Conservation (phyloP, 352 stramenopile species). For the Globisporangium canariense region DNA sequence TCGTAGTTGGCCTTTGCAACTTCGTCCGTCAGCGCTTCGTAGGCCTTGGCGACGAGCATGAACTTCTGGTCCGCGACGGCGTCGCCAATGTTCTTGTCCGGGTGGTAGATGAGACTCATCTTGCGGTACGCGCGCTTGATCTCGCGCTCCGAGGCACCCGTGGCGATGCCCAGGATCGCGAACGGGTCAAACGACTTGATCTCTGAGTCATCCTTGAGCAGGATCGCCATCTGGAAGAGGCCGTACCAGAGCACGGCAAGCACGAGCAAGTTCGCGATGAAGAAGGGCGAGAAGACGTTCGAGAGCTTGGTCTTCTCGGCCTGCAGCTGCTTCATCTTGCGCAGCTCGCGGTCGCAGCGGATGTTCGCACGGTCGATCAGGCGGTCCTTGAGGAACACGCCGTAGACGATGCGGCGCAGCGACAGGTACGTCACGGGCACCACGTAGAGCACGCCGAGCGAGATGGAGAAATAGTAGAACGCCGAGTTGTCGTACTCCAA, state of each 20-base stretch:
- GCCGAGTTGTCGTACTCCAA: slow-evolving; percentile 99
- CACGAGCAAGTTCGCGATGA: slow-evolving; percentile 74
- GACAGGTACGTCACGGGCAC: slow-evolving; percentile 93
- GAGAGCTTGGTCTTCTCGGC: slow-evolving; percentile 81
- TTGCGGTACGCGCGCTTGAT: slow-evolving; percentile 96
- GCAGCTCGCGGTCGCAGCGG: slow-evolving; percentile 78
- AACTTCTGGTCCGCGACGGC: slow-evolving; percentile 97
- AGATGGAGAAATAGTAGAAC: slow-evolving; percentile 99
- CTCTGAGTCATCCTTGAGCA: slow-evolving; percentile 94
- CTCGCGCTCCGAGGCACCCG: slow-evolving; percentile 85
- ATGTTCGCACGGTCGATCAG: slow-evolving; percentile 83
- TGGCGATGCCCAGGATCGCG: slow-evolving; percentile 93
- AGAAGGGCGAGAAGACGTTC: slow-evolving; percentile 79
- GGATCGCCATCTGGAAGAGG: slow-evolving; percentile 87
- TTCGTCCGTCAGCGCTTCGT: slow-evolving; percentile 95
- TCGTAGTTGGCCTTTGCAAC: slow-evolving; percentile 97
- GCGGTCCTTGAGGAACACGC: slow-evolving; percentile 85
- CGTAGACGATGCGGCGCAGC: slow-evolving; percentile 82
- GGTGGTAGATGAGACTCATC: slow-evolving; percentile 91
- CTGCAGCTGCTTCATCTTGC: slow-evolving; percentile 85
- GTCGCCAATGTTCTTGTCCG: slow-evolving; percentile 97
- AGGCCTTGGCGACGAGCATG: slow-evolving; percentile 95
- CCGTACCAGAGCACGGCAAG: slow-evolving; percentile 74
- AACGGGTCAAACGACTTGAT: slow-evolving; percentile 99
- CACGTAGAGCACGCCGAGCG: slow-evolving; percentile 94